These are phyloP conservation scores for Neoscytalidium dimidiatum DNA, from an alignment of 2,329 filamentous ascomycete species.

Conservation along the genomic window DNA sequence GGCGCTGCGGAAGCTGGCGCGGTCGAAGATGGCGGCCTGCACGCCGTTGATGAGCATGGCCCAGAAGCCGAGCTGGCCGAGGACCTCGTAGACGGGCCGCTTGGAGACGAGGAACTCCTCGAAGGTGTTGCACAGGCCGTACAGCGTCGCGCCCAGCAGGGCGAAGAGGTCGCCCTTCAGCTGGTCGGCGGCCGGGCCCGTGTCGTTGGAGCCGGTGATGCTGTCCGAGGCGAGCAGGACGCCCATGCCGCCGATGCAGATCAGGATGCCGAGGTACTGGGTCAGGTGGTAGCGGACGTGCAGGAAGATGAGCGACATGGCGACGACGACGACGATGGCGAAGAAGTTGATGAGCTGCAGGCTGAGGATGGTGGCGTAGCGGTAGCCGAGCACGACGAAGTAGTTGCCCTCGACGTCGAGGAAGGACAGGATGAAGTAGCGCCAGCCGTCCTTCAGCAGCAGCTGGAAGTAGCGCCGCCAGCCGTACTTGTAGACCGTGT, in stretches of 20 bases:
- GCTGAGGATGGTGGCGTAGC: constrained; percentile 87
- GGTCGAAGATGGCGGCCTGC: constrained; percentile 91
- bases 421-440: constrained; percentile 89
- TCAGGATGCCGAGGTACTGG: constrained; percentile 82
- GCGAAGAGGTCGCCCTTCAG: constrained; percentile 93
- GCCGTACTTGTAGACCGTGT: constrained; percentile 79
- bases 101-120: constrained; percentile 94
- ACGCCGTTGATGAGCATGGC: constrained; percentile 82
- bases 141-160: constrained; percentile 83
- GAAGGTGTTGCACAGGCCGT: constrained; percentile 86
- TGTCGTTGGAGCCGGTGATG: constrained; percentile 69
- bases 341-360: constrained; percentile 98
- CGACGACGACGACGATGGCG: constrained; percentile 91
- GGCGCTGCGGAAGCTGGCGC: constrained; percentile 61
- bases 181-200: constrained; percentile 67
- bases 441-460: constrained; percentile 76
- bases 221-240: constrained; percentile 85
- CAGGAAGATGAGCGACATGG: constrained; percentile 79
- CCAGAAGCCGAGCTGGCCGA: constrained; percentile 87
- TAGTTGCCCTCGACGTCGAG: constrained; percentile 97
- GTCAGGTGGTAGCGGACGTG: constrained; percentile 85
- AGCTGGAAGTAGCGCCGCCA: constrained; percentile 67
- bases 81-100: constrained; percentile 86
- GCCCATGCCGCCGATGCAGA: constrained; percentile 90
- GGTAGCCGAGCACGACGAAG: constrained; percentile 93